Conservation (phyloP, 257 asterid species). For the Rubia yunnanensis region DNA sequence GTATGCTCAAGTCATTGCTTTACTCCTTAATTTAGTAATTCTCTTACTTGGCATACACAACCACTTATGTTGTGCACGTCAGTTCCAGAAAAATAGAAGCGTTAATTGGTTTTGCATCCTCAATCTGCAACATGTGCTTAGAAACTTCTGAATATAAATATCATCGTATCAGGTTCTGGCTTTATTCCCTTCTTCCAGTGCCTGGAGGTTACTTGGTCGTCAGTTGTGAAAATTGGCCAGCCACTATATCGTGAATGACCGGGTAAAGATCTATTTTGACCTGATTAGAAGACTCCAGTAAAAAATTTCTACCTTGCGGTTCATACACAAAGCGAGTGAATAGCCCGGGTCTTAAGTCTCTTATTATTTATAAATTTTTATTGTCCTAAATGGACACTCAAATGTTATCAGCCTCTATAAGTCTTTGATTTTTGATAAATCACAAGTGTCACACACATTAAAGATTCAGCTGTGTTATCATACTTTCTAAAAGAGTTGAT, state of each 20-base stretch:
- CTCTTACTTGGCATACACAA: neutral
- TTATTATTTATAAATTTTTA: neutral
- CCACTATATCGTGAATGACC: conserved; percentile 94
- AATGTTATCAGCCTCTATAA: neutral
- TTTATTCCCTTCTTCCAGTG: conserved; percentile 92
- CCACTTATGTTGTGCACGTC: neutral
- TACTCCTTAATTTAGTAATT: neutral
- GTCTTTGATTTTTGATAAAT: neutral
- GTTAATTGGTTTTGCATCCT: neutral
- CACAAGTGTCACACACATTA: neutral
- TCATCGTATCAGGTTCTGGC: conserved; percentile 56
- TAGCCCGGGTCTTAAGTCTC: neutral
- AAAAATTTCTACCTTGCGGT: conserved; percentile 93
- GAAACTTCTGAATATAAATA: neutral
- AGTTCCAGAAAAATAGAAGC: neutral
- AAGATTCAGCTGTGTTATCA: neutral
- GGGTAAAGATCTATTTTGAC: conserved; percentile 95
- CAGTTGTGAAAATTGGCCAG: conserved; percentile 90
- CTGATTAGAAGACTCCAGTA: conserved; percentile 90
- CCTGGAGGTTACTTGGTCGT: conserved; percentile 84
- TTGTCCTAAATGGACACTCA: neutral
- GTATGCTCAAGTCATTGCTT: neutral
- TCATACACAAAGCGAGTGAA: conserved; percentile 91
- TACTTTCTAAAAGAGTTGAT: neutral
- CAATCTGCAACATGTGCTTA: neutral